These are phyloP conservation scores for Podaxis pistillaris DNA, from an alignment of 768 basidiomycete genomes.

Conservation along the genomic window DNA sequence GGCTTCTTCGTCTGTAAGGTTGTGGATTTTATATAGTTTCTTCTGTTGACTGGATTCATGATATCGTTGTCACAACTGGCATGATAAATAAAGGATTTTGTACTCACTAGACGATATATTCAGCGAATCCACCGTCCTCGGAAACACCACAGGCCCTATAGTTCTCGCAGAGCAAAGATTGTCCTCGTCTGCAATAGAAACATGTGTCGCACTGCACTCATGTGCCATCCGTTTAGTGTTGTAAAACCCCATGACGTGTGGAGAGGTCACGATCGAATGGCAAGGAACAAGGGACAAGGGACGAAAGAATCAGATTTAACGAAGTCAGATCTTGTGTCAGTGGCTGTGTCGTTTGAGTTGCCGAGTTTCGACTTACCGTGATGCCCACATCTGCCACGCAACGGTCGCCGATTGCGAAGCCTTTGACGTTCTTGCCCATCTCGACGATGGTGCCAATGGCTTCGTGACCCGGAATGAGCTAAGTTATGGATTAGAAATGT, in stretches of 20 bases:
- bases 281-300: background rate
- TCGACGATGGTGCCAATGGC: slow-evolving; percentile 68
- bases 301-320: background rate
- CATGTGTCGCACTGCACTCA: slow-evolving; percentile 71
- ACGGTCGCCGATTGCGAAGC: slow-evolving; percentile 75
- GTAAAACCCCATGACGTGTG: background rate
- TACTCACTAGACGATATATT: slow-evolving; percentile 80
- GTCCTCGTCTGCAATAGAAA: slow-evolving; percentile 86
- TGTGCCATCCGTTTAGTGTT: background rate
- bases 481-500: background rate
- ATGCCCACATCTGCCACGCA: slow-evolving; percentile 75
- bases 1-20: slow-evolving; percentile 83
- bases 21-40: slow-evolving; percentile 86
- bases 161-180: slow-evolving; percentile 80
- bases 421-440: slow-evolving; percentile 78
- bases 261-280: slow-evolving; percentile 1
- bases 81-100: slow-evolving; percentile 2
- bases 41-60: slow-evolving; percentile 38
- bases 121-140: slow-evolving; percentile 83
- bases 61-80: background rate
- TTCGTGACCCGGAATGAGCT: slow-evolving; percentile 48
- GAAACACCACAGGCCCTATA: slow-evolving; percentile 81
- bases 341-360: slow-evolving; percentile 24
- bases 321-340: slow-evolving; percentile 2
- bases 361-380: slow-evolving; percentile 47